phyloP scores from a whole-genome alignment of 2,329 filamentous ascomycete genomes.

The Diaporthe humulicola region DNA sequence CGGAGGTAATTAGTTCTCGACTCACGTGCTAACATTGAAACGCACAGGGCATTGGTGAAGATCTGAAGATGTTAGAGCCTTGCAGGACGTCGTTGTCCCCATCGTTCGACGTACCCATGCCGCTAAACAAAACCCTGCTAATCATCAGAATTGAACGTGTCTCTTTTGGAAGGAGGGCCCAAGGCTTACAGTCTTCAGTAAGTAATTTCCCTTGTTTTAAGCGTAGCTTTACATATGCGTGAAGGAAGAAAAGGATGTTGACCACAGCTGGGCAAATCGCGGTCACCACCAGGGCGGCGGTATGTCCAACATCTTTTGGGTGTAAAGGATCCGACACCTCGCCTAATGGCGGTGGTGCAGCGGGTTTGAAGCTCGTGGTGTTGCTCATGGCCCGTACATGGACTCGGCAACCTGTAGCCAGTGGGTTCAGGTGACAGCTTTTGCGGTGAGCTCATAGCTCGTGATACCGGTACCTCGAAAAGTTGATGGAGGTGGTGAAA shows the following conservation, averaged over 20 bases:
- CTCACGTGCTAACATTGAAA: neutral
- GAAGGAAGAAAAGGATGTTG: constrained; percentile 17
- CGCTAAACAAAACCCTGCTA: constrained; percentile 32
- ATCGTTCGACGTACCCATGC: constrained; percentile 22
- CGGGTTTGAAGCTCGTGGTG: neutral
- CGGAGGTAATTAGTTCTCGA: neutral
- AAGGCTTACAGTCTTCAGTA: constrained; percentile 17
- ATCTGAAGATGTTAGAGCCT: constrained; percentile 1
- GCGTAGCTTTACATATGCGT: constrained; percentile 21
- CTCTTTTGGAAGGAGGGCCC: neutral
- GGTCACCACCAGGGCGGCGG: neutral
- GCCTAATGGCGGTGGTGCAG: constrained; percentile 11
- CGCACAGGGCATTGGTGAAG: constrained; percentile 17
- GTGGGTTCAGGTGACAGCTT: neutral
- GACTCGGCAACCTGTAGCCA: neutral
- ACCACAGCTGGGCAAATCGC: constrained; percentile 4
- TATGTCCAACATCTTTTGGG: neutral
- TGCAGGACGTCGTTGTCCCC: neutral
- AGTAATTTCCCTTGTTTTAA: constrained; percentile 9
- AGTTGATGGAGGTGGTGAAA: neutral
- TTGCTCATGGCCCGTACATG: constrained; percentile 15
- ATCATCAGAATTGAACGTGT: neutral
- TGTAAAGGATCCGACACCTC: neutral
- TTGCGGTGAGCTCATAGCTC: constrained; percentile 13
- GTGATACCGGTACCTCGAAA: neutral